Evolutionary conservation across 1,284 basidiomycete genomes (phyloP).

Genomic region (Sporisorium reilianum): DNA sequence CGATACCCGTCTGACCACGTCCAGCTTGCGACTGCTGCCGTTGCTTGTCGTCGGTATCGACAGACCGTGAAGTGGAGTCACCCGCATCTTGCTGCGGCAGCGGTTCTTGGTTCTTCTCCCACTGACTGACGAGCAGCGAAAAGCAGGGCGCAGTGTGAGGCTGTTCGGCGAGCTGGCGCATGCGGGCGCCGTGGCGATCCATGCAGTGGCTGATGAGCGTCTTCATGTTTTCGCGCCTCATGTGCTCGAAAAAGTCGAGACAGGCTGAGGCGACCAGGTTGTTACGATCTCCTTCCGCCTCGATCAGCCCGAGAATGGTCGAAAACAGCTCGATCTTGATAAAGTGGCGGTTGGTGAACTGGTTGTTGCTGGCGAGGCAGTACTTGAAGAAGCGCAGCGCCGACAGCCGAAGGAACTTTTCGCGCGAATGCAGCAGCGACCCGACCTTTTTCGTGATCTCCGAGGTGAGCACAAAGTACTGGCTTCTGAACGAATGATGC

Average conservation of each 20-base stretch:
- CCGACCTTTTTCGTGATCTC: slow-evolving; percentile 59
- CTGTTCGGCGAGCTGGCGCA: slow-evolving; percentile 77
- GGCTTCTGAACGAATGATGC: slow-evolving; percentile 84
- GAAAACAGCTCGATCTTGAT: slow-evolving; percentile 86
- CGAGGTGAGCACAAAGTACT: slow-evolving; percentile 82
- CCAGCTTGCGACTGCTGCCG: slow-evolving; percentile 46
- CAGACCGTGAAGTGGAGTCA: slow-evolving; percentile 13
- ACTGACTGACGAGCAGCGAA: slow-evolving; percentile 79
- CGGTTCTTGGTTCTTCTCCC: slow-evolving; percentile 88
- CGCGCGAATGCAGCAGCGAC: slow-evolving; percentile 77
- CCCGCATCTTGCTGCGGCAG: slow-evolving; percentile 23
- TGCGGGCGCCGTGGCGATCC: slow-evolving; percentile 78
- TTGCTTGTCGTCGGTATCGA: slow-evolving; percentile 21
- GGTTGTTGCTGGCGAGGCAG: slow-evolving; percentile 85
- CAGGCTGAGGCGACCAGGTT: slow-evolving; percentile 94
- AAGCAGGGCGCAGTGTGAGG: slow-evolving; percentile 79
- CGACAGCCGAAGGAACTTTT: slow-evolving; percentile 80
- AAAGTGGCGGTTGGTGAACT: slow-evolving; percentile 85
- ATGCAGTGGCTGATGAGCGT: slow-evolving; percentile 86
- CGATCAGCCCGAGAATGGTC: slow-evolving; percentile 84
- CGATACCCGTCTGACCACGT: slow-evolving; percentile 70
- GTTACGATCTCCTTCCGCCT: slow-evolving; percentile 84
- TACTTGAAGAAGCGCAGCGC: slow-evolving; percentile 87
- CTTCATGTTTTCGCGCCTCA: slow-evolving; percentile 82
- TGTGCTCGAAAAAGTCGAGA: slow-evolving; percentile 92